These are phyloP conservation scores for Suhomyces ambrosiae DNA, from an alignment of 1,139 yeast genomes.

Conservation along the genomic window DNA sequence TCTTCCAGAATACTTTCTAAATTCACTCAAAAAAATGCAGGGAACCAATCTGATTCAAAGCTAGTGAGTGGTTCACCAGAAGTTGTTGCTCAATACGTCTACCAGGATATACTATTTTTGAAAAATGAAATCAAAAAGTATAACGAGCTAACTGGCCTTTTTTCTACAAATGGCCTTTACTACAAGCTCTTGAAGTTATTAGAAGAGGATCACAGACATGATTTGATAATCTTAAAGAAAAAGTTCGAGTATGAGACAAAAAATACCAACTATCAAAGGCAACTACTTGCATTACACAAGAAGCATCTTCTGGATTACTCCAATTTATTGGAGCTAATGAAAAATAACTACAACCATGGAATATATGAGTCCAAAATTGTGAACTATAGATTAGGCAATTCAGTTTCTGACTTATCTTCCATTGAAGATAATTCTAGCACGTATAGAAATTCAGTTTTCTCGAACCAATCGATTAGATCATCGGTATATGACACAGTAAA, in stretches of 20 bases:
- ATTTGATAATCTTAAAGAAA: constrained; percentile 17
- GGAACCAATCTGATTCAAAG: constrained; percentile 3
- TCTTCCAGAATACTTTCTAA: constrained; percentile 4
- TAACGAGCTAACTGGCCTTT: constrained; percentile 23
- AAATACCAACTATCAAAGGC: constrained; percentile 17
- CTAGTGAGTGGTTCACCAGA: constrained; percentile 23
- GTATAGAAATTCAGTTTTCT: constrained; percentile 4
- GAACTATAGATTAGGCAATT: constrained; percentile 11
- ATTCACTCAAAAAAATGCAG: not conserved
- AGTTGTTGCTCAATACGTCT: constrained; percentile 22
- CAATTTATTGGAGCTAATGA: constrained; percentile 24
- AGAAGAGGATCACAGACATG: constrained; percentile 22
- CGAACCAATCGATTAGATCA: constrained; percentile 4
- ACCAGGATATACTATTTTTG: constrained; percentile 22
- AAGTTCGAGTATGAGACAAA: constrained; percentile 14
- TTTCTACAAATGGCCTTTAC: constrained; percentile 19
- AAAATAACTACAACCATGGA: constrained; percentile 26
- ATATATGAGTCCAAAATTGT: constrained; percentile 16
- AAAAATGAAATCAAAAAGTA: constrained; percentile 24
- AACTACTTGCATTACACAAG: constrained; percentile 21
- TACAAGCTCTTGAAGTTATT: constrained; percentile 22
- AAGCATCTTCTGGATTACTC: constrained; percentile 22
- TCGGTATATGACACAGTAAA: not conserved
- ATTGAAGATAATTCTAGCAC: not conserved
- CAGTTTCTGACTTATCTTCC: constrained; percentile 1